A percentile compares a stretch with the other conserved stretches of the same genome.
These are phyloP conservation scores for Tephrocybe sp. DNA, from an alignment of 768 basidiomycete species.

Conservation along the genomic window DNA sequence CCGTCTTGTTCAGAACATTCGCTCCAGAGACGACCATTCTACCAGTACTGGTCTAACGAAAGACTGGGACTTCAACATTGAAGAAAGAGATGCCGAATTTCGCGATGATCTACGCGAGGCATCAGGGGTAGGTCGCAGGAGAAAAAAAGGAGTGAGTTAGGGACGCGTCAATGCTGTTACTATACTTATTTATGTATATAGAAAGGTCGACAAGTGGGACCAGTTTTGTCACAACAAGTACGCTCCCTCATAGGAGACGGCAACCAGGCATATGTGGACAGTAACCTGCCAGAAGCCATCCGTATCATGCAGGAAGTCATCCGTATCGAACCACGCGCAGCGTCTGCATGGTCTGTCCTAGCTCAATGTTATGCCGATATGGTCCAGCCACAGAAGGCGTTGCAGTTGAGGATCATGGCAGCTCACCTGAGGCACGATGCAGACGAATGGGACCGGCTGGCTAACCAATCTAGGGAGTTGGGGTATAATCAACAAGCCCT, in stretches of 20 bases:
- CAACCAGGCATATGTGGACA: conserved; percentile 83
- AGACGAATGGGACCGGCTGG: conserved; percentile 87
- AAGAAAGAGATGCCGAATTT: conserved; percentile 69
- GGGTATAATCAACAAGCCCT: conserved; percentile 84
- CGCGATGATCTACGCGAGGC: conserved; percentile 73
- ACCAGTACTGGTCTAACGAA: conserved; percentile 46
- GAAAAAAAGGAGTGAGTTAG: conserved; percentile 42
- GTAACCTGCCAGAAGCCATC: conserved; percentile 65
- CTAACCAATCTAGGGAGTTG: conserved; percentile 68
- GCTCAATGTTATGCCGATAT: conserved; percentile 81
- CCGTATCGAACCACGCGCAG: conserved; percentile 85
- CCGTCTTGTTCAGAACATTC: conserved; percentile 68
- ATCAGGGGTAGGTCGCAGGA: conserved; percentile 66
- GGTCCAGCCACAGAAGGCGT: conserved; percentile 64
- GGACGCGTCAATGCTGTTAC: background rate
- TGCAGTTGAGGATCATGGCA: conserved; percentile 86
- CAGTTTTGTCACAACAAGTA: conserved; percentile 68
- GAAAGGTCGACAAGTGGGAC: conserved; percentile 48
- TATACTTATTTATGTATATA: conserved; percentile 21
- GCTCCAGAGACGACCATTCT: conserved; percentile 46
- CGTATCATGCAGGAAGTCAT: conserved; percentile 90
- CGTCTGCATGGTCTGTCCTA: conserved; percentile 84
- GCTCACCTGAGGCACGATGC: conserved; percentile 84
- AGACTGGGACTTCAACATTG: conserved; percentile 75
- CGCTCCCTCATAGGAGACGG: conserved; percentile 79